phyloP scores from a whole-genome alignment of 2,329 filamentous ascomycete species.

The Colletotrichum aenigma region DNA sequence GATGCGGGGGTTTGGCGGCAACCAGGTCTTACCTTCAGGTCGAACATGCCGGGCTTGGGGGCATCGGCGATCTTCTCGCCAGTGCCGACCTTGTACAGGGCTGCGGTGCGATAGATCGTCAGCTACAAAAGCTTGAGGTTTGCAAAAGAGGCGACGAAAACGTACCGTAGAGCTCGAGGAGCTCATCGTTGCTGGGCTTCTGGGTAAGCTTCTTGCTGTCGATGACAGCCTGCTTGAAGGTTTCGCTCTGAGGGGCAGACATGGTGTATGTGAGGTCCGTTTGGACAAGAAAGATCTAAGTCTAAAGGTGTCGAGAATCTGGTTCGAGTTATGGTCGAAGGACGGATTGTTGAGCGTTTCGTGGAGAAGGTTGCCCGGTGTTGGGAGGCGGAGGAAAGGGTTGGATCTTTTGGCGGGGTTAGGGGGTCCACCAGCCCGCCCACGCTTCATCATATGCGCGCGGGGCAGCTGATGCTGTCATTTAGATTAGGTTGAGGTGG shows the following conservation, averaged over 20 bases:
- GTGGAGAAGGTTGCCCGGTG: conserved; percentile 4
- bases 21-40: conserved; percentile 62
- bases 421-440: neutral
- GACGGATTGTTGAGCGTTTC: conserved; percentile 14
- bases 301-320: neutral
- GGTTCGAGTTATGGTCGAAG: neutral
- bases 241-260: conserved; percentile 43
- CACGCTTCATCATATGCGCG: conserved; percentile 19
- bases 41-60: conserved; percentile 69
- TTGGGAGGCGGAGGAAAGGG: conserved; percentile 13
- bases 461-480: conserved; percentile 22
- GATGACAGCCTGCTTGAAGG: conserved; percentile 60
- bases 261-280: conserved; percentile 34
- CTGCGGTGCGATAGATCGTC: conserved; percentile 35
- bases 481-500: neutral
- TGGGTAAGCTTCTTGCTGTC: conserved; percentile 72
- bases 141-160: neutral
- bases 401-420: conserved; percentile 20
- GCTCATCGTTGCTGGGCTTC: conserved; percentile 68
- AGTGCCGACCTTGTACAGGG: conserved; percentile 61
- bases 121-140: neutral
- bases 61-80: conserved; percentile 63
- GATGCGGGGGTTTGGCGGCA: neutral
- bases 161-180: conserved; percentile 67
- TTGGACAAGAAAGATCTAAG: neutral